Conservation (phyloP, 805 yeast genomes). For the Kodamaea fukazawae region DNA sequence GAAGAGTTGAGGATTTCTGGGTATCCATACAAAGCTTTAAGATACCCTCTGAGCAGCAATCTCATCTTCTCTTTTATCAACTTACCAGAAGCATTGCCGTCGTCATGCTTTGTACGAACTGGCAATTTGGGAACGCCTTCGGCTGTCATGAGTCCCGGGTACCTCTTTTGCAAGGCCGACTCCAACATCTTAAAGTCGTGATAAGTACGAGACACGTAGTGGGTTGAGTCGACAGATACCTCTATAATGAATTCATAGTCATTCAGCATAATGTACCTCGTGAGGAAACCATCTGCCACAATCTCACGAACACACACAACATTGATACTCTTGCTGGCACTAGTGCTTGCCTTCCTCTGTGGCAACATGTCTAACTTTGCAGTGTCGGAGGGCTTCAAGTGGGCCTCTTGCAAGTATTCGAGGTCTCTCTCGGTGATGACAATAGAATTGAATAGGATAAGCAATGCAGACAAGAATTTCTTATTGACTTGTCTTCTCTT, state of each 20-base stretch:
- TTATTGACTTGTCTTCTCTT: conserved; percentile 59
- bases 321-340: background rate
- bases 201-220: conserved; percentile 61
- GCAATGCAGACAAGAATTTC: conserved; percentile 59
- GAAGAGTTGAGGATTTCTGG: conserved; percentile 55
- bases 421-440: conserved; percentile 59
- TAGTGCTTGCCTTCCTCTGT: background rate
- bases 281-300: too few species aligned
- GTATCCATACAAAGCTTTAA: conserved; percentile 51
- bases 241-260: background rate
- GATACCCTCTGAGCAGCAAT: conserved; percentile 71
- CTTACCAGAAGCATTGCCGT: conserved; percentile 21
- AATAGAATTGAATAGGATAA: conserved; percentile 73
- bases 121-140: conserved; percentile 56
- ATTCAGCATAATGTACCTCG: background rate
- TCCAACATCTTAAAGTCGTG: conserved; percentile 64
- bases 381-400: conserved; percentile 35
- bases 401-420: conserved; percentile 37
- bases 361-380: conserved; percentile 34
- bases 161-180: conserved; percentile 46
- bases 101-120: conserved; percentile 43
- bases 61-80: conserved; percentile 75
- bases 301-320: too few species aligned
- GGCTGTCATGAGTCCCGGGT: conserved; percentile 61
- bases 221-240: conserved; percentile 9